Conservation (phyloP, 129 eudicot species). For the Centaurea solstitialis region DNA sequence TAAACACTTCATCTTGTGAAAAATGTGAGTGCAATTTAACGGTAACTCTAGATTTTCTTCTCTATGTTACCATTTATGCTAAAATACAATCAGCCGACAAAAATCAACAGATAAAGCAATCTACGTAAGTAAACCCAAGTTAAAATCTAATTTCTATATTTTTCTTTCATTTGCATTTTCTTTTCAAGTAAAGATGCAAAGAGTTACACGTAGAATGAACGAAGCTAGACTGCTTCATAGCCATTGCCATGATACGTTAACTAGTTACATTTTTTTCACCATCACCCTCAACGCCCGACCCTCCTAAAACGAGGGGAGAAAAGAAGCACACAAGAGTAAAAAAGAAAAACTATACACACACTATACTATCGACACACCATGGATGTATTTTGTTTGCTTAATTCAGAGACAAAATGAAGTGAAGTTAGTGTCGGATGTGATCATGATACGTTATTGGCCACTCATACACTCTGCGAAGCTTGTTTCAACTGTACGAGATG, state of each 20-base stretch:
- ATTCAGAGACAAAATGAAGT: constrained; percentile 12
- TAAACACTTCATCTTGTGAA: background rate
- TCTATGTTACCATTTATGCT: too few species aligned
- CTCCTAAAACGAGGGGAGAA: constrained; percentile 26
- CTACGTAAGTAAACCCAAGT: background rate
- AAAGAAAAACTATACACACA: constrained; percentile 35
- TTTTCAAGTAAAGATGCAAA: constrained; percentile 22
- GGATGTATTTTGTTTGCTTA: constrained; percentile 18
- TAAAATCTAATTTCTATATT: constrained; percentile 6
- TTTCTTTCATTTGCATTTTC: constrained; percentile 19
- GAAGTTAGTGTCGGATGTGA: constrained; percentile 29
- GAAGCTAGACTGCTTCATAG: constrained; percentile 25
- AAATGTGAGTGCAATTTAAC: background rate
- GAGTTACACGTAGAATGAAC: constrained; percentile 21
- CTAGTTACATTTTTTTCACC: constrained; percentile 18
- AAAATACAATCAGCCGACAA: too few species aligned
- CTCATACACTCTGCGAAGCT: constrained; percentile 43
- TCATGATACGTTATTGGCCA: constrained; percentile 25
- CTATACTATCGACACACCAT: constrained; percentile 29
- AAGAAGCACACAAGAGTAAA: constrained; percentile 12
- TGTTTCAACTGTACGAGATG: constrained; percentile 71
- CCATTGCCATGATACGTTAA: constrained; percentile 24
- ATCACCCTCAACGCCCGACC: constrained; percentile 12
- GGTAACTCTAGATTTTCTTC: too few species aligned
- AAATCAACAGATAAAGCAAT: background rate